Base-by-base conservation (phyloP, 306 rosid species). In the Senna siamea region DNA sequence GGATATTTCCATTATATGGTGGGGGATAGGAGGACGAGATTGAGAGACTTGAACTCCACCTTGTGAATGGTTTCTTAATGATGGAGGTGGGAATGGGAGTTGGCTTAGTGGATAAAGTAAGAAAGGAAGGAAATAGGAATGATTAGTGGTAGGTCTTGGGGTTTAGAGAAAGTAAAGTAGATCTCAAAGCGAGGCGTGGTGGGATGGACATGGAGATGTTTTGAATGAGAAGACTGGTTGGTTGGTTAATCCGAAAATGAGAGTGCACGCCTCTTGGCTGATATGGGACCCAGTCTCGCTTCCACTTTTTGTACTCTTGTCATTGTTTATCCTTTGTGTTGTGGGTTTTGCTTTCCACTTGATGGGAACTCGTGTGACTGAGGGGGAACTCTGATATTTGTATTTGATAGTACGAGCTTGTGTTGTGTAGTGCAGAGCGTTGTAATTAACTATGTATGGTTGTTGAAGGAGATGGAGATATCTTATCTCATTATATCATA, bases 231-330 rank as follows among this genome's bases (percentile, higher is more conserved):
- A 71, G 79, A 80, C 78, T 79, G 50, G 74, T 78, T 85, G 40
- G 40, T 7, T 79, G 50, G 74, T 78, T 82, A 59, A 69, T 76
- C 50, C 75, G 47, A 70, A 32, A 72, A 66, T 65, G 46, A 73
- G 85, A 46, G 87, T 76, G 87, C 92, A 74, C 87, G 70, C 82
- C 71, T 81, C 80, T 66, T 65, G 67, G 84, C 70, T 85, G 87
- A 71, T 20, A 61, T 81, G 92, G 89, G 87, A 9, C 90, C 92
- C 85, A 81, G 26, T 7, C 53, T 76, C 74, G 59, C 82, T 54
- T 44, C 79, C 78, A 55, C 85, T 74, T 74, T 84, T 83, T 82
- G 79, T 74, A 83, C 73, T 77, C 63, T 74, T 85, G 86, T 85
- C 81, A 56, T 79, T 87, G 86, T 75, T 66, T 70, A 61, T 72